These are phyloP conservation scores for Veloporphyrellus conicus DNA, from an alignment of 1,284 basidiomycete species.

Conservation along the genomic window DNA sequence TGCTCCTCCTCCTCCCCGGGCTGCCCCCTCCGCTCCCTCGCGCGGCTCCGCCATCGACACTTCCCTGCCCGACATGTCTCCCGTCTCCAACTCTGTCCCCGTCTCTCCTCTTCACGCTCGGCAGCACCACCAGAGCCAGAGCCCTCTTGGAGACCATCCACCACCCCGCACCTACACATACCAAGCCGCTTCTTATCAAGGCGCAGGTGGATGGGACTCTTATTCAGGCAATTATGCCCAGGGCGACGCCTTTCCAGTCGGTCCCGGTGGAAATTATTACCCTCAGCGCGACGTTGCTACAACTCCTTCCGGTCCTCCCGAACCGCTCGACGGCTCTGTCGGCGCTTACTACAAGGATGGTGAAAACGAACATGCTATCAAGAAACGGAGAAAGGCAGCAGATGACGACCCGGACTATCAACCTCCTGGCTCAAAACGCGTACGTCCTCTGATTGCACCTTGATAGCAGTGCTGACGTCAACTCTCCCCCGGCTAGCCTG, in stretches of 20 bases:
- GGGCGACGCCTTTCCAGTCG: conserved; percentile 37
- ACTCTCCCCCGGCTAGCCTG: conserved; percentile 26
- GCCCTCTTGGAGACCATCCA: conserved; percentile 32
- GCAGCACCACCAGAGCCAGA: conserved; percentile 28
- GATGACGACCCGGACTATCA: conserved; percentile 53
- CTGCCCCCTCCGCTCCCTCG: conserved; percentile 9
- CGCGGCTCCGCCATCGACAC: conserved; percentile 25
- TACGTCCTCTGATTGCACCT: conserved; percentile 34
- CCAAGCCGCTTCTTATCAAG: conserved; percentile 36
- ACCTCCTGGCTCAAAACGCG: conserved; percentile 50
- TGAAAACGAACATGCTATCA: conserved; percentile 40
- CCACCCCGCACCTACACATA: conserved; percentile 33
- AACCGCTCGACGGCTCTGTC: conserved; percentile 24
- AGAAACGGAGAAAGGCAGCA: conserved; percentile 50
- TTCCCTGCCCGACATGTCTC: conserved; percentile 27
- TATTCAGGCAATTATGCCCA: conserved; percentile 40
- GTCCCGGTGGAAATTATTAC: conserved; percentile 39
- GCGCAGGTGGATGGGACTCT: conserved; percentile 40
- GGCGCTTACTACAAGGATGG: conserved; percentile 36
- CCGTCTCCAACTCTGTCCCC: conserved; percentile 21
- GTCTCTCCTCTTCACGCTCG: conserved; percentile 23
- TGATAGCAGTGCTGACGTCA: background rate
- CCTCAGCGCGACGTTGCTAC: conserved; percentile 23
- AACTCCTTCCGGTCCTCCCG: conserved; percentile 29
- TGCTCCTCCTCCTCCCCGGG: conserved; percentile 45